Evolutionary conservation across 148 eudicot species (phyloP), one percentile per base, ranked within the genome.

Genomic region (Spergularia bocconei): DNA sequence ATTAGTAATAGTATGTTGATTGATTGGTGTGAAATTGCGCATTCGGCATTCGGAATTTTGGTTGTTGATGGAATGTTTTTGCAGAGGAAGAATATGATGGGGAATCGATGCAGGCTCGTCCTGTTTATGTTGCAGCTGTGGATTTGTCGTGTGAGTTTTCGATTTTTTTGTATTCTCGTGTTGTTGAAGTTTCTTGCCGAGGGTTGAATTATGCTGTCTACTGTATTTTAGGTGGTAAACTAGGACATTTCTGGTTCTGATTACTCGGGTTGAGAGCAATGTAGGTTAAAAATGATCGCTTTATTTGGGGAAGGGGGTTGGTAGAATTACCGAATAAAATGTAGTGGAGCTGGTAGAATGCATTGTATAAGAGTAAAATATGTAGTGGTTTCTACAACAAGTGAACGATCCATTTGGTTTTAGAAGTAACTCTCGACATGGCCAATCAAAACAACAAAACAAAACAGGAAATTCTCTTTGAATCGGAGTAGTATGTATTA

Each of bases 81-180:
- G 48, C 48, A 91, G 96, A 85, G 78, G 96, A 91, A 75, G 96
- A 86, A 67, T 70, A 71, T 52, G 91, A 87, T 50, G 96, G 85
- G 69, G 95, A 86, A 75, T 83, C 79, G 69, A 84, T 87, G 91
- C 88, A 91, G 85, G 92, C 93, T 73, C 83, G 91, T 70, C 96
- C 96, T 13, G 96, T 91, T 17, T 91, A 89, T 78, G 96, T 91
- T 70, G 96, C 93, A 25, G 93, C 91, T 12, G 89, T 91, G 58
- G 96, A 91, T 85, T 78, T 91, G 78, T 84, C 96, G 54, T 93
- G 98, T 93, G 86, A 91, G 97, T 79, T 82, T 52, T 62, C 23
- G 44, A 12, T 55, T 16, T 50, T 59, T 38, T 5, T 33, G 60
- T 61, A 11, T 78, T 56, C 44, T 48, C 38, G 13, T 59, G 25